These are phyloP conservation scores for Leucocoprinus birnbaumii DNA, from an alignment of 768 basidiomycete species.

Conservation along the genomic window DNA sequence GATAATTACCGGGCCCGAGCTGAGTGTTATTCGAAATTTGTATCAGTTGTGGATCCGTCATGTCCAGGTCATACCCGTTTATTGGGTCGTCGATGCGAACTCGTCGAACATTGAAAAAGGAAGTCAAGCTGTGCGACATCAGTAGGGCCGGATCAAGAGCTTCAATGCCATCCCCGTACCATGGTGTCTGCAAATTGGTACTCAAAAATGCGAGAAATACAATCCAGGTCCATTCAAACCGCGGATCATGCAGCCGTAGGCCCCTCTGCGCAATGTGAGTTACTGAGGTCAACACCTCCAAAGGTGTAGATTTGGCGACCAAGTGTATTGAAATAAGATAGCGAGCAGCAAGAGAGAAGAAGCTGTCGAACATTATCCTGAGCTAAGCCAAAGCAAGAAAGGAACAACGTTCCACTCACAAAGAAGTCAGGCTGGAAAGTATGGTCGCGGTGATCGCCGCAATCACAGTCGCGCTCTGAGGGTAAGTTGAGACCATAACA, in stretches of 20 bases:
- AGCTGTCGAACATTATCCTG: not conserved
- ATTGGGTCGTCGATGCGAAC: not conserved
- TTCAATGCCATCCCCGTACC: too few species aligned
- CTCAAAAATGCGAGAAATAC: not conserved
- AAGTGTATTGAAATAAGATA: constrained; percentile 1
- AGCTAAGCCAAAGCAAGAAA: not conserved
- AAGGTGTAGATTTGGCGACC: not conserved
- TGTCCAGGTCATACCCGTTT: not conserved
- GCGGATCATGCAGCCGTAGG: not conserved
- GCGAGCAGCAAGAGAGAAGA: not conserved
- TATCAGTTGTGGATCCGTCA: not conserved
- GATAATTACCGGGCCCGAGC: too few species aligned
- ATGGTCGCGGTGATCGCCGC: not conserved
- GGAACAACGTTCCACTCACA: not conserved
- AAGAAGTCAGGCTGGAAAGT: not conserved
- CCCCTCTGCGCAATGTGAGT: not conserved
- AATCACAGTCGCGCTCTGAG: constrained; percentile 6
- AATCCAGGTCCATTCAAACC: constrained; percentile 2
- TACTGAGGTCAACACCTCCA: not conserved
- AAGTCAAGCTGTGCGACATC: constrained; percentile 1
- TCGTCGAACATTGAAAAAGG: not conserved
- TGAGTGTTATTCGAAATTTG: not conserved
- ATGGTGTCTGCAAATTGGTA: not conserved
- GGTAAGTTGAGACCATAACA: not conserved
- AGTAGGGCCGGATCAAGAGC: too few species aligned